Conservation (phyloP, 345 rosid species). For the Reutealis trisperma region DNA sequence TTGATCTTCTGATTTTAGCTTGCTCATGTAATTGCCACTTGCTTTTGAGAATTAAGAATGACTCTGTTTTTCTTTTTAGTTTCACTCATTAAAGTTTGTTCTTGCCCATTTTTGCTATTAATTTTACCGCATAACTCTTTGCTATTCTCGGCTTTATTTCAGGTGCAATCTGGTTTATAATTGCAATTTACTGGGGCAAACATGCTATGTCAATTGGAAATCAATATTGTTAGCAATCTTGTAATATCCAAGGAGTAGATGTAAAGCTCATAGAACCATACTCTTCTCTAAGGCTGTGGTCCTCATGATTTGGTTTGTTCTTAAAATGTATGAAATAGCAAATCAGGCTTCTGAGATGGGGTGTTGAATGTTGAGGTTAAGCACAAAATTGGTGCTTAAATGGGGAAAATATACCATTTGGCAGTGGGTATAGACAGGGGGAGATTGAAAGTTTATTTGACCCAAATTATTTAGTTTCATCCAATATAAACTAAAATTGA, state of each 20-base stretch:
- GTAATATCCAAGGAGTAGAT: not conserved
- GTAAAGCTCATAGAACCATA: not conserved
- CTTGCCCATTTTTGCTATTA: not conserved
- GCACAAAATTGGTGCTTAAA: not conserved
- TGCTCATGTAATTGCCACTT: no score
- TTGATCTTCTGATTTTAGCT: not conserved
- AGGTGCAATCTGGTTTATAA: not conserved
- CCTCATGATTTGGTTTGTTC: not conserved
- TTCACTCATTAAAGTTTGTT: not conserved
- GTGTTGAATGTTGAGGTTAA: not conserved
- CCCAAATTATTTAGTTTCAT: no score
- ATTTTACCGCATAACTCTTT: no score
- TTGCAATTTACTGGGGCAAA: not conserved
- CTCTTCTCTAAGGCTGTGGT: not conserved
- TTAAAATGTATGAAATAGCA: not conserved
- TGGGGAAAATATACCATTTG: not conserved
- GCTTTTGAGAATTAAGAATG: not conserved
- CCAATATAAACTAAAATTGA: no score
- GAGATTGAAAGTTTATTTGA: no score
- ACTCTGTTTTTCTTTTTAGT: no score
- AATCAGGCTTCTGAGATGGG: not conserved
- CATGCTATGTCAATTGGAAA: not conserved
- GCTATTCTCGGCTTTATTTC: not conserved
- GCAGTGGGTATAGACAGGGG: no score
- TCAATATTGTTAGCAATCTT: no score